Base-by-base conservation (phyloP, 164 flowering plant genomes). In the Umbilicus rupestris region DNA sequence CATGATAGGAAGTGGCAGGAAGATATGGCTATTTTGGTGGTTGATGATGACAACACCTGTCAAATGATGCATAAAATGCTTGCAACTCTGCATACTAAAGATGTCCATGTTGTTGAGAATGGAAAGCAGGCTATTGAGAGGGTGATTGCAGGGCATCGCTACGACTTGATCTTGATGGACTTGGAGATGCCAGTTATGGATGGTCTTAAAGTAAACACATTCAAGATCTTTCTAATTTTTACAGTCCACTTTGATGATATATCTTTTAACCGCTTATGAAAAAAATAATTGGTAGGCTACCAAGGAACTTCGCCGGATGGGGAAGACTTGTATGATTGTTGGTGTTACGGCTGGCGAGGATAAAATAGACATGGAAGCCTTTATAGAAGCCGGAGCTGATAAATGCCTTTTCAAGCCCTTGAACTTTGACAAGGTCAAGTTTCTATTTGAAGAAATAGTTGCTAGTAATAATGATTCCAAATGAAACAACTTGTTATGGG, bases 181-280 rank as follows among this genome's bases (percentile, higher is more conserved):
- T 67, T 39, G 68, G 78, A 75, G 22, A 78, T 80, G 79, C 83
- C 81, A n/a, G 41, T 75, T n/a, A 76, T 77, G 79, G 63, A 76
- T 70, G 81, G 83, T 0, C 20, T 29, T 44, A 20, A 68, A 75
- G 83, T 78, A 67, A 41, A 35, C 29, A 17, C 19, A 17, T 22
- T 17, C 26, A n/a, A n/a, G 59, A 14, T 52, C 17, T 16, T 16
- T 55, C 26, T 5, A 11, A 17, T 15, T 55, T 19, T 11, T 55
- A 24, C 10, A n/a, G n/a, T 52, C 22, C 9, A n/a, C 22, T 52
- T 52, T 52, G 7, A 22, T 60, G 14, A n/a, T n/a, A n/a, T 62
- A n/a, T 4, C 15, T 62, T 62, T 28, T 8, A 3, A 3, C 44
- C 3, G 4, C 11, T 26, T 62, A 14, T 12, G 31, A 31, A 7